Evolutionary conservation across 2,329 filamentous ascomycete genomes (phyloP).

Genomic region (Ploettnerulaceae sp.): DNA sequence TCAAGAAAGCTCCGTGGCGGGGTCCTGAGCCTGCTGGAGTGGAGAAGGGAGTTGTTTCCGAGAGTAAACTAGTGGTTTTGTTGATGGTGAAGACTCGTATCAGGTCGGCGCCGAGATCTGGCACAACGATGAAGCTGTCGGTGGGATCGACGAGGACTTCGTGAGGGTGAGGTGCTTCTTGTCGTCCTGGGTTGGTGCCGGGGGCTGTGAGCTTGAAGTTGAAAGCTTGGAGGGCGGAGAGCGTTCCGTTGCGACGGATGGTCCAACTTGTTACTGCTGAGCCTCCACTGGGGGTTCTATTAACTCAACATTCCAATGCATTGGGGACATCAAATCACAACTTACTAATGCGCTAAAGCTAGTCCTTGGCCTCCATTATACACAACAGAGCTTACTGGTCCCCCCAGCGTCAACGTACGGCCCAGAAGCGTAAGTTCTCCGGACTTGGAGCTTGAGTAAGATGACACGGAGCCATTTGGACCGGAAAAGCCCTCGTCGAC

Average conservation of each 20-base stretch:
- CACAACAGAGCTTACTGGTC: conserved; percentile 35
- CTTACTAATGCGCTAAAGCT: conserved; percentile 33
- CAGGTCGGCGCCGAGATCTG: conserved; percentile 49
- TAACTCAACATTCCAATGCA: neutral
- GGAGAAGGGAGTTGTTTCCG: conserved; percentile 35
- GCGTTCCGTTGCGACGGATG: conserved; percentile 34
- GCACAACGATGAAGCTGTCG: conserved; percentile 43
- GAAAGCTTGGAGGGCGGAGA: conserved; percentile 36
- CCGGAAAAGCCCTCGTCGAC: conserved; percentile 24
- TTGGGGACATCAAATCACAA: neutral
- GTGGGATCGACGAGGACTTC: conserved; percentile 49
- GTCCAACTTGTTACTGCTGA: conserved; percentile 31
- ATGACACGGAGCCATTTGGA: conserved; percentile 23
- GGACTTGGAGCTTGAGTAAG: conserved; percentile 34
- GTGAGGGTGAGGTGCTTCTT: conserved; percentile 47
- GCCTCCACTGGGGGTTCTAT: conserved; percentile 20
- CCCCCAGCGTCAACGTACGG: conserved; percentile 37
- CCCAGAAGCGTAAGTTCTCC: conserved; percentile 39
- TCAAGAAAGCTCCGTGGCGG: conserved; percentile 47
- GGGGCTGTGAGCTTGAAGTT: conserved; percentile 36
- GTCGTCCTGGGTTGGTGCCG: conserved; percentile 37
- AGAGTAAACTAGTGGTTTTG: conserved; percentile 31
- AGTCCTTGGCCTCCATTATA: conserved; percentile 41
- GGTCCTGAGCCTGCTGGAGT: conserved; percentile 43
- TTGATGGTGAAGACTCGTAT: conserved; percentile 43